These are phyloP conservation scores for Naematelia aurantialba DNA, from an alignment of 768 basidiomycete genomes.

Conservation along the genomic window DNA sequence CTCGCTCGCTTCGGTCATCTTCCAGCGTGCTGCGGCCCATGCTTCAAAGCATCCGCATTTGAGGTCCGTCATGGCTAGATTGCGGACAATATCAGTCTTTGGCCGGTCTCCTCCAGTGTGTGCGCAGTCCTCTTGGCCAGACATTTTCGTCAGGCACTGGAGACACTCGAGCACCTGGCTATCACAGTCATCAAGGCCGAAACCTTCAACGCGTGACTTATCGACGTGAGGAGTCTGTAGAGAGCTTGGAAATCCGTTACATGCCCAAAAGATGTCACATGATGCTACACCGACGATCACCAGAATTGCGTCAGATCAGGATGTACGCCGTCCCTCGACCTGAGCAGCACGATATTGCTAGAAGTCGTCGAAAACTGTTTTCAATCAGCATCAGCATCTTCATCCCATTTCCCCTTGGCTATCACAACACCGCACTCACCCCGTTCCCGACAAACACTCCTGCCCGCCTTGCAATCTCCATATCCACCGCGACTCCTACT, in stretches of 20 bases:
- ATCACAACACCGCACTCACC: slow-evolving; percentile 27
- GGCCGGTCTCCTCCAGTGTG: too few species aligned
- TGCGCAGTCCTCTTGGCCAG: too few species aligned
- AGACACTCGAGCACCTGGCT: too few species aligned
- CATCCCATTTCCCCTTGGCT: neutral
- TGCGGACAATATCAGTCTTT: too few species aligned
- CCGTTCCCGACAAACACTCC: slow-evolving; percentile 50
- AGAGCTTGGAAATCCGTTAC: too few species aligned
- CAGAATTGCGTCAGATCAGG: slow-evolving; percentile 50
- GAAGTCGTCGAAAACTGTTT: slow-evolving; percentile 46
- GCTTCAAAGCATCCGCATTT: too few species aligned
- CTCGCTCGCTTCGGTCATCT: too few species aligned
- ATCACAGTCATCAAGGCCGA: too few species aligned
- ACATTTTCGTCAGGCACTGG: too few species aligned
- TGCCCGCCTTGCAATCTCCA: slow-evolving; percentile 45
- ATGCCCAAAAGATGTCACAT: neutral
- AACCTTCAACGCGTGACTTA: too few species aligned
- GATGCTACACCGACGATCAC: slow-evolving; percentile 21
- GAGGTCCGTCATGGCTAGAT: too few species aligned
- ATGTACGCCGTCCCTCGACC: slow-evolving; percentile 46
- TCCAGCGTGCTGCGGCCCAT: too few species aligned
- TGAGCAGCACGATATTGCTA: slow-evolving; percentile 46
- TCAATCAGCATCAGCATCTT: neutral
- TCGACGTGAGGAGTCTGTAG: neutral
- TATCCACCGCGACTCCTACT: slow-evolving; percentile 45